Evolutionary conservation across 495 filamentous ascomycete genomes (phyloP).

Genomic region (Aspergillus funiculosus): DNA sequence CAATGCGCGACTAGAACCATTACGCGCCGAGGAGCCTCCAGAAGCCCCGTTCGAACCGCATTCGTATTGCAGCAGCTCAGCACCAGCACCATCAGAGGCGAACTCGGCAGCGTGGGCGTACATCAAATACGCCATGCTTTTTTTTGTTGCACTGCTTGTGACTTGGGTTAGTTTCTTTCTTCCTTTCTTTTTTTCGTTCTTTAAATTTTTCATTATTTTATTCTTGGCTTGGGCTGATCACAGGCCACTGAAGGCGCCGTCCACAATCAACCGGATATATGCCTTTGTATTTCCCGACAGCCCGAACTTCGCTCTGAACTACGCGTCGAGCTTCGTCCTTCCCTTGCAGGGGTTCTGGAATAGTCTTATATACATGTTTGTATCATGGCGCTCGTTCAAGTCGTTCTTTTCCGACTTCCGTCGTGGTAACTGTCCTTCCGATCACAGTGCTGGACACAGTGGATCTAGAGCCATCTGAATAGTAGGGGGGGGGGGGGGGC

Average conservation of each 20-base stretch:
- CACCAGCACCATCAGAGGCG: slow-evolving; percentile 17
- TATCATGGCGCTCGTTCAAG: slow-evolving; percentile 42
- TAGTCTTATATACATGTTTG: slow-evolving; percentile 68
- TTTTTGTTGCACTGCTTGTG: slow-evolving; percentile 73
- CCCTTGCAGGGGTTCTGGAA: slow-evolving; percentile 90
- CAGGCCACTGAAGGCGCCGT: too few relatives aligned
- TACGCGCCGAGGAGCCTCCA: slow-evolving; percentile 4
- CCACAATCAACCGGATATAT: slow-evolving; percentile 73
- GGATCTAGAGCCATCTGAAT: too few relatives aligned
- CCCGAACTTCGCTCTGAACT: slow-evolving; percentile 56
- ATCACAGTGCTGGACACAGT: slow-evolving; percentile 1
- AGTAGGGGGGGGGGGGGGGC: too few relatives aligned
- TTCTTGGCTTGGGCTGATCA: too few relatives aligned
- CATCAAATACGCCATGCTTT: slow-evolving; percentile 77
- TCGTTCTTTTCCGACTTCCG: slow-evolving; percentile 16
- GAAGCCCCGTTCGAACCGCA: slow-evolving; percentile 4
- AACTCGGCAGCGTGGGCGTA: slow-evolving; percentile 63
- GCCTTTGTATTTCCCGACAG: slow-evolving; percentile 51
- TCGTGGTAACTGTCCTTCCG: not conserved
- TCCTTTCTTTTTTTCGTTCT: not conserved
- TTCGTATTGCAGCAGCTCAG: not conserved
- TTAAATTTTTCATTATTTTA: not conserved
- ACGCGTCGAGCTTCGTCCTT: slow-evolving; percentile 66
- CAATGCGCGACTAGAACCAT: slow-evolving; percentile 4
- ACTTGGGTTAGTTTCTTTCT: slow-evolving; percentile 55